Evolutionary conservation across 164 flowering plant species (phyloP), one percentile per base, ranked within the genome.

Genomic region (Macadamia tetraphylla): DNA sequence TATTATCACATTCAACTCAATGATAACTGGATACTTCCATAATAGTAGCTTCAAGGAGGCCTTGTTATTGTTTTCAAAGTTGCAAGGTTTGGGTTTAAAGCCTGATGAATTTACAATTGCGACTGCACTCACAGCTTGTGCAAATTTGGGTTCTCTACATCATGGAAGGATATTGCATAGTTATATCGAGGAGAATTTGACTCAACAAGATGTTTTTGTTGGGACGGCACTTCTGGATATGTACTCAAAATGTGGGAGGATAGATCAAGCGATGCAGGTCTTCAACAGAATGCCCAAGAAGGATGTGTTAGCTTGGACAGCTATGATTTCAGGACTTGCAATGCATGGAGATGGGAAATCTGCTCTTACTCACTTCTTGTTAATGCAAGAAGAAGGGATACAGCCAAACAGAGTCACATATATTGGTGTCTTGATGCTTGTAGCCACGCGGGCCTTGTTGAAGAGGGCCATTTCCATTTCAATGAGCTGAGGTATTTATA

Each of bases 11-110:
- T 60, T 51, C 43, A 68, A 68, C 32, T 60, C 59, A 29, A 68
- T 68, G 64, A 68, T 68, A 46, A 29, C 70, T 67, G 70, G 70
- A 17, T 68, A 60, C 53, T 23, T 68, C 10, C 57, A 68, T n/a
- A 68, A 35, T 35, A 43, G 42, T 68, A 62, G 23, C 23, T 18
- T 53, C 18, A 63, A 60, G 44, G 71, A 68, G 14, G 71, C 71
- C 6, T 29, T 68, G 12, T 60, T 13, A 55, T 42, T 69, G 29
- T 69, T 69, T 35, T 51, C 56, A 29, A n/a, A 29, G 60, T 18
- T 69, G 61, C 51, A n/a, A 6, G 32, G 9, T 11, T 62, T 31
- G 30, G 66, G 32, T 18, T 62, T 69, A 29, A 53, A 29, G 43
- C 72, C 66, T 7, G 57, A 62, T 13, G 58, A 58, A 13, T 62